Evolutionary conservation across 148 eudicot genomes (phyloP), one percentile per base, ranked within the genome.

Genomic region (Fagopyrum esculentum): DNA sequence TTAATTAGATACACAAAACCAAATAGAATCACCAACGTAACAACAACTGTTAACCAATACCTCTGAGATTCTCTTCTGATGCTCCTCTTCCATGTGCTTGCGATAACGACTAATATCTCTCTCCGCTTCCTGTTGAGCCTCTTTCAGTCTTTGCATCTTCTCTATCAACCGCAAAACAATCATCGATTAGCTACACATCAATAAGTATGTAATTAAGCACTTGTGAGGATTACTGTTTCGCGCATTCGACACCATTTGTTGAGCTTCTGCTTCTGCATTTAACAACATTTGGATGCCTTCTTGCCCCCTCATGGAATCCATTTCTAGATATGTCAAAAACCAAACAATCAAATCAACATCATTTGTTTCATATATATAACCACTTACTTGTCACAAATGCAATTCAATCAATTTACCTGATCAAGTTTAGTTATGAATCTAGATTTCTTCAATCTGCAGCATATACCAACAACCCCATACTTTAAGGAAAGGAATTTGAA

Each of bases 231-330:
- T 80, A 89, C 90, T 55, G 71, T 80, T 87, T 85, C 82, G 81
- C 22, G 93, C 93, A 71, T 78, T 80, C 11, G 86, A 44, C 3
- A 89, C 79, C 47, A 87, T 87, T 47, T 80, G 86, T 75, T 87
- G 93, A 17, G 91, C 93, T 75, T 89, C 88, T 52, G 87, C 86
- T 78, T 89, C 93, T 50, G 90, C 93, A 51, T 86, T 79, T 10
- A 89, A 79, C 60, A 89, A 80, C 89, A 84, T 81, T 43, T 89
- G 91, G 75, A 89, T 87, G 59, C 91, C 89, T 73, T 87, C 86
- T 80, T 87, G 93, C 29, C 88, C 86, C 76, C 81, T 85, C 70
- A 79, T 80, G 40, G 89, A 81, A 45, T 81, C 87, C 91, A 89
- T 89, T 22, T 75, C 74, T 57, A 35, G 40, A 35, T 22, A 22